Percentiles rank a stretch among this genome's conserved stretches.
Conservation (phyloP, 345 rosid genomes). For the Brassica juncea region DNA sequence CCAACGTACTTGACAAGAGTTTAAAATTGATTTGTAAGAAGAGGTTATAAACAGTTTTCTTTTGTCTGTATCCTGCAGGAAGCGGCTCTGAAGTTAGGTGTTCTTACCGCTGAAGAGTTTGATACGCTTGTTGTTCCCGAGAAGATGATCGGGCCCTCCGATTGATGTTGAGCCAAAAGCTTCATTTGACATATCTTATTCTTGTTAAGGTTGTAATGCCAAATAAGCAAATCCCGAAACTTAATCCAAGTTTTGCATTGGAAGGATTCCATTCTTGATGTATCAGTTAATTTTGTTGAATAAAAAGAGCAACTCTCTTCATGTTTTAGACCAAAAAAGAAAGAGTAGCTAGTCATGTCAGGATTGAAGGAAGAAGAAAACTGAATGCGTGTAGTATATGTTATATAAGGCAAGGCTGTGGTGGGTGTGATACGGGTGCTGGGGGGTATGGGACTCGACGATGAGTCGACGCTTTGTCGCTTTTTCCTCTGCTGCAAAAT, state of each 20-base stretch:
- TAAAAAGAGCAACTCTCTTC: neutral
- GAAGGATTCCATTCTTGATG: conserved; percentile 9
- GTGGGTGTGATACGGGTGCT: neutral
- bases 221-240: neutral
- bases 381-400: neutral
- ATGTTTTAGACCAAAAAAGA: neutral
- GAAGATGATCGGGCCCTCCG: conserved; percentile 93
- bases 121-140: conserved; percentile 91
- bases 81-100: conserved; percentile 75
- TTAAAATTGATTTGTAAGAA: conserved; percentile 9
- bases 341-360: neutral
- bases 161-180: conserved; percentile 38
- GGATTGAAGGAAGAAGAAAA: neutral
- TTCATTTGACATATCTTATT: neutral
- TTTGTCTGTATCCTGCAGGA: conserved; percentile 50
- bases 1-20: neutral
- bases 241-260: neutral
- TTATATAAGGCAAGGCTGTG: neutral
- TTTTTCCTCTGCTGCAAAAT: too few relatives aligned
- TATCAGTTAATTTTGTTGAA: neutral
- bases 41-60: neutral
- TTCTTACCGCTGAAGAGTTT: conserved; percentile 77
- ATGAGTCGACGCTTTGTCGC: too few relatives aligned
- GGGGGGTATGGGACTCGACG: neutral
- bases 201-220: neutral